These are phyloP conservation scores for Cyclostephanos tholiformis DNA, from an alignment of 108 stramenopile species.

Conservation along the genomic window DNA sequence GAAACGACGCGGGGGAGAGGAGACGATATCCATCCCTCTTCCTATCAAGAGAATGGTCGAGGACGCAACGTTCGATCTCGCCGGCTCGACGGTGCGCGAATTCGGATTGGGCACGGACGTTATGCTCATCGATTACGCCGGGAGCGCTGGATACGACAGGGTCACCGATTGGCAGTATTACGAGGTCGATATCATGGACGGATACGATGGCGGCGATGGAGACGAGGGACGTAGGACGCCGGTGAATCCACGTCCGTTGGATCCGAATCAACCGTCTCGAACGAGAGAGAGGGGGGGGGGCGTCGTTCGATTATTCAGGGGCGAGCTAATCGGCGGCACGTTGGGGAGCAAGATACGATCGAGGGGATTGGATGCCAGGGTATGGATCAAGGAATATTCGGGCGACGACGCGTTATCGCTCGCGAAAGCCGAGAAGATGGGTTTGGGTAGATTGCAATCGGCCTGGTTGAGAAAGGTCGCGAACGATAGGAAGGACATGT, in stretches of 20 bases:
- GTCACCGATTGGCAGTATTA: slow-evolving; percentile 84
- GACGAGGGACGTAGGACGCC: slow-evolving; percentile 24
- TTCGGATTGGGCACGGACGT: slow-evolving; percentile 74
- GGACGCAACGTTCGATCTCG: slow-evolving; percentile 39
- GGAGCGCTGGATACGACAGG: slow-evolving; percentile 67
- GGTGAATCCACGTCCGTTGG: slow-evolving; percentile 72
- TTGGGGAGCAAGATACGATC: slow-evolving; percentile 54
- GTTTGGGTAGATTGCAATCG: slow-evolving; percentile 63
- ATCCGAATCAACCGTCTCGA: slow-evolving; percentile 64
- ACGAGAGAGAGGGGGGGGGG: slow-evolving; percentile 71
- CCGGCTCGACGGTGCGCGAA: slow-evolving; percentile 57
- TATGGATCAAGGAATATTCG: slow-evolving; percentile 79
- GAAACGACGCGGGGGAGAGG: not conserved
- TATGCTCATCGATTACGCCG: slow-evolving; percentile 66
- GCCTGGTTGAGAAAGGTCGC: slow-evolving; percentile 31
- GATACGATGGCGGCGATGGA: slow-evolving; percentile 23
- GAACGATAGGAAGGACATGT: slow-evolving; percentile 11
- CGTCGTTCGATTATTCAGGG: slow-evolving; percentile 78
- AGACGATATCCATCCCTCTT: slow-evolving; percentile 13
- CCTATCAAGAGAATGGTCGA: not conserved
- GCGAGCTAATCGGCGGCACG: slow-evolving; percentile 58
- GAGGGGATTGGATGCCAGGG: slow-evolving; percentile 67
- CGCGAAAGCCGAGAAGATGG: slow-evolving; percentile 54
- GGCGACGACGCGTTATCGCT: slow-evolving; percentile 58
- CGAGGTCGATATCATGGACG: slow-evolving; percentile 44